phyloP scores from a whole-genome alignment of 768 basidiomycete species.

The Termitomyces sp. region DNA sequence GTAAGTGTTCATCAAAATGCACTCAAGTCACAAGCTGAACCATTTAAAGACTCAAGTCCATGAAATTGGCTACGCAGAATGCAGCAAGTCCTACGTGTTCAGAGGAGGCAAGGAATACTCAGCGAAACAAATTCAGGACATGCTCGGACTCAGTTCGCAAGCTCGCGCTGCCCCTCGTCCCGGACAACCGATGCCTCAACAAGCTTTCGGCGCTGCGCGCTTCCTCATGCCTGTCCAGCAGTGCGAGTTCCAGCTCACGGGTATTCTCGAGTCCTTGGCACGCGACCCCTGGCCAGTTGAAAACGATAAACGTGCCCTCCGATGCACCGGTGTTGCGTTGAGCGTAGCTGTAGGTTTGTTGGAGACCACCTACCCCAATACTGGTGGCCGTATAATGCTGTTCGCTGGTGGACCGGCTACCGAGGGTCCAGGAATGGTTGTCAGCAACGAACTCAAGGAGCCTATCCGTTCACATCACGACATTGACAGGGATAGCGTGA shows the following conservation, averaged over 20 bases:
- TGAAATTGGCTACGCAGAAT: conserved; percentile 94
- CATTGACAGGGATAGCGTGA: conserved; percentile 93
- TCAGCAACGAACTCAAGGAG: conserved; percentile 92
- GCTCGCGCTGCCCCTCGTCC: conserved; percentile 84
- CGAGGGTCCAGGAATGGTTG: conserved; percentile 96
- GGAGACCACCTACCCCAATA: conserved; percentile 94
- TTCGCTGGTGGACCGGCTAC: conserved; percentile 95
- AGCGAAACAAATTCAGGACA: conserved; percentile 96
- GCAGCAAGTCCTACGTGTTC: conserved; percentile 98
- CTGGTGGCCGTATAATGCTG: conserved; percentile 94
- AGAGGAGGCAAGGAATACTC: conserved; percentile 96
- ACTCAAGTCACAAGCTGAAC: background rate
- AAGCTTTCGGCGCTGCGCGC: conserved; percentile 80
- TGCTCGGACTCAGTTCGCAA: conserved; percentile 85
- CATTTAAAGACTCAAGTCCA: conserved; percentile 88
- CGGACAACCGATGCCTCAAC: conserved; percentile 77
- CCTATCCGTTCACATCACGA: conserved; percentile 99
- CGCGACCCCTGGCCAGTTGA: conserved; percentile 98
- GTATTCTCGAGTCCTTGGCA: conserved; percentile 81
- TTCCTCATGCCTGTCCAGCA: conserved; percentile 92
- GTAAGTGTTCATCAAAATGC: conserved; percentile 37
- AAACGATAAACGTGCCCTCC: conserved; percentile 86
- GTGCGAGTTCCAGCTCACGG: conserved; percentile 94
- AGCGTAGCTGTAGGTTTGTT: conserved; percentile 91
- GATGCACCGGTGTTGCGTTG: conserved; percentile 94